Evolutionary conservation across 176 grass and related monocot genomes (phyloP).

Genomic region (Oryza nivara): DNA sequence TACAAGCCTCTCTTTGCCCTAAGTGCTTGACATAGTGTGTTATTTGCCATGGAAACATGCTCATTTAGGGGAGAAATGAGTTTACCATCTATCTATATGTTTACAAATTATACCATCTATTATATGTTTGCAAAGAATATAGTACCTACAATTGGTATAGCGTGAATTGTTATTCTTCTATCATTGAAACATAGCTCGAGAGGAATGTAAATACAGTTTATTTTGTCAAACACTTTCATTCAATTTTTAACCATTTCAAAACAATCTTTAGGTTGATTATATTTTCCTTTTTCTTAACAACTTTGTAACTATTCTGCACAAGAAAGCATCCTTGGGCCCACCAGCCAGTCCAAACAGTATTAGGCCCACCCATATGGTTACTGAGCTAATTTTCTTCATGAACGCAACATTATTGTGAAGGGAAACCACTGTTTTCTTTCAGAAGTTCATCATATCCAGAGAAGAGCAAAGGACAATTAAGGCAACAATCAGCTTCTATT

Average conservation of each 20-base stretch:
- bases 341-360: neutral
- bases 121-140: neutral
- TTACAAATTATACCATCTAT: too few relatives aligned
- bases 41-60: neutral
- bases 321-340: neutral
- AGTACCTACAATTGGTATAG: neutral
- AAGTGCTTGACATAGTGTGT: neutral
- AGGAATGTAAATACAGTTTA: neutral
- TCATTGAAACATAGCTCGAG: too few relatives aligned
- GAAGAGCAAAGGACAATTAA: neutral
- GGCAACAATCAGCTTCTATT: conserved; percentile 50
- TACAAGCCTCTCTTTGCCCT: neutral
- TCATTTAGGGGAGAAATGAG: neutral
- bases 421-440: neutral
- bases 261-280: neutral
- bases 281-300: neutral
- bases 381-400: neutral
- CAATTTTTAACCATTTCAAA: neutral
- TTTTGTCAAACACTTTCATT: neutral
- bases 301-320: neutral
- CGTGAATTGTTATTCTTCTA: neutral
- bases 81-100: neutral
- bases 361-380: neutral
- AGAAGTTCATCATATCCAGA: neutral
- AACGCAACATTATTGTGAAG: neutral